phyloP scores from a whole-genome alignment of 768 basidiomycete genomes.

The Cystobasidium tubakii region DNA sequence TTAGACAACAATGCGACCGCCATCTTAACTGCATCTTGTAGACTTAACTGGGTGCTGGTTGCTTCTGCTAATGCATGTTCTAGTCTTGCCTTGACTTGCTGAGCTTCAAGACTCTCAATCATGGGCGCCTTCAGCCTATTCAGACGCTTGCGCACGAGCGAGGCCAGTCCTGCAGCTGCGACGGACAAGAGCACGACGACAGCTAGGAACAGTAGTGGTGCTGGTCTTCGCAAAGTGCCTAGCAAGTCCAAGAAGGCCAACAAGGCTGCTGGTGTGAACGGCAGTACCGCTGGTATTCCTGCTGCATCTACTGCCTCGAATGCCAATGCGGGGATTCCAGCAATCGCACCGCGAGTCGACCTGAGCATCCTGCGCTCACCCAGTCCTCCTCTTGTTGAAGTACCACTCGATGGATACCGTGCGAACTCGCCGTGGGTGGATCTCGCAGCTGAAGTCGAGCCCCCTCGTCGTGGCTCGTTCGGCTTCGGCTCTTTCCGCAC shows the following conservation, averaged over 20 bases:
- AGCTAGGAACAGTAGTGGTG: not conserved
- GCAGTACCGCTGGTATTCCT: not conserved
- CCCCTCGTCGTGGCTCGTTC: not conserved
- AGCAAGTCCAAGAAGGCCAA: conserved; percentile 5
- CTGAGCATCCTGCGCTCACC: not conserved
- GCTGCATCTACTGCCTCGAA: not conserved
- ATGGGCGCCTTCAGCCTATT: conserved; percentile 4
- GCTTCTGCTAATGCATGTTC: not conserved
- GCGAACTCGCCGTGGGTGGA: conserved; percentile 3
- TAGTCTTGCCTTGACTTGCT: not conserved
- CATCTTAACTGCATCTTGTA: too few species aligned
- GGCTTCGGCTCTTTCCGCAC: not conserved
- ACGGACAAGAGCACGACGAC: not conserved
- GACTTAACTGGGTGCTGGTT: not conserved
- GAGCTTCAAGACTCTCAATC: not conserved
- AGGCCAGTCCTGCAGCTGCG: not conserved
- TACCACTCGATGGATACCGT: not conserved
- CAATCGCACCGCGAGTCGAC: not conserved
- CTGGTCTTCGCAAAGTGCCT: not conserved
- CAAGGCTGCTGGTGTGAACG: not conserved
- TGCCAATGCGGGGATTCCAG: not conserved
- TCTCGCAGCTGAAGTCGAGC: not conserved
- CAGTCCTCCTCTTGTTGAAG: not conserved
- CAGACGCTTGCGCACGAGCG: not conserved
- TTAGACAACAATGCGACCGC: too few species aligned